Conservation (phyloP, 2,329 filamentous ascomycete genomes). For the Sarocladium oryzae region DNA sequence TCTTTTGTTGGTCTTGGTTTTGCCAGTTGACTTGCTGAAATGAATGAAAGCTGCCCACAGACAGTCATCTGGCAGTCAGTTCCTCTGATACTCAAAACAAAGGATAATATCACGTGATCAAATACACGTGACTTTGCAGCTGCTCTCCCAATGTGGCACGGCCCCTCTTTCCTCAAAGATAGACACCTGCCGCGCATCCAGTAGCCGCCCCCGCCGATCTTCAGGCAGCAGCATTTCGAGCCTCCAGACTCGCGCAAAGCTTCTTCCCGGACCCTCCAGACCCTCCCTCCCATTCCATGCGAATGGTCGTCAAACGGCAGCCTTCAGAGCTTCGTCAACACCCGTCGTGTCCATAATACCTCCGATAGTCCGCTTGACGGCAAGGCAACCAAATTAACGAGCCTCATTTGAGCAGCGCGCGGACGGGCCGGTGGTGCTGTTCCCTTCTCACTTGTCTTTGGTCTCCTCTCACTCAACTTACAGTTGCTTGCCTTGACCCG, state of each 20-base stretch:
- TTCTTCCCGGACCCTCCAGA: not conserved
- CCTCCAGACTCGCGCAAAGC: conserved; percentile 2
- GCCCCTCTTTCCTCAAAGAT: not conserved
- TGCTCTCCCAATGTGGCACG: not conserved
- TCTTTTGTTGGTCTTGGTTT: too few species aligned
- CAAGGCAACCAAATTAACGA: conserved; percentile 5
- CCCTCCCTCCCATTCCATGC: not conserved
- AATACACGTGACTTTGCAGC: not conserved
- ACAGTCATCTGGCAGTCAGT: too few species aligned
- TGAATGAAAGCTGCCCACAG: too few species aligned
- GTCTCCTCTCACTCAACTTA: not conserved
- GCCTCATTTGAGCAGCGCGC: conserved; percentile 4
- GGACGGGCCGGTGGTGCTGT: not conserved
- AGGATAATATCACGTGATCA: not conserved
- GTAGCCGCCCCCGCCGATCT: not conserved
- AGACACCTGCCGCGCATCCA: not conserved
- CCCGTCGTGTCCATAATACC: conserved; percentile 2
- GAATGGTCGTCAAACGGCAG: conserved; percentile 1
- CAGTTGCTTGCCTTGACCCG: not conserved
- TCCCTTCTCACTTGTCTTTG: not conserved
- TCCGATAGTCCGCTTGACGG: not conserved
- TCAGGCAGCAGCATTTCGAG: conserved; percentile 9
- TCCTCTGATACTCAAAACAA: too few species aligned
- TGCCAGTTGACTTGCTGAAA: too few species aligned
- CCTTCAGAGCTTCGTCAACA: not conserved